These are phyloP conservation scores for Chaetomium cochliodes DNA, from an alignment of 495 filamentous ascomycete species.

Conservation along the genomic window DNA sequence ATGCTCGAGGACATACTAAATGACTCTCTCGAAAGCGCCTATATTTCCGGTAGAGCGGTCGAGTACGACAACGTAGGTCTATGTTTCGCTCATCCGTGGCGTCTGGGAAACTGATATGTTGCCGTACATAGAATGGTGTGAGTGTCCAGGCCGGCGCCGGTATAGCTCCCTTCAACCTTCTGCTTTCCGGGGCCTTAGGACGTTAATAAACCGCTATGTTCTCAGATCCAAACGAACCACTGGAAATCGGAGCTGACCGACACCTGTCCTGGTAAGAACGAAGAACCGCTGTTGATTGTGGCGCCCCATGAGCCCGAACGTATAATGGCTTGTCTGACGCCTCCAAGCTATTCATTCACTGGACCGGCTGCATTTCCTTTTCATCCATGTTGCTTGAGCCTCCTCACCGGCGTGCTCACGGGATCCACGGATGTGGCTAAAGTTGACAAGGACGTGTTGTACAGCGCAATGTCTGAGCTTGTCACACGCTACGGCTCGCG, in stretches of 20 bases:
- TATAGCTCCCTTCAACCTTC: neutral
- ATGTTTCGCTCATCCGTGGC: neutral
- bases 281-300: neutral
- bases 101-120: neutral
- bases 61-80: neutral
- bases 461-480: neutral
- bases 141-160: neutral
- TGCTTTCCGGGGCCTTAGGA: too few relatives aligned
- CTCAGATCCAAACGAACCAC: slow-evolving; percentile 1
- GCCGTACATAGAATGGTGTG: neutral
- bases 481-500: neutral
- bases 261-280: neutral
- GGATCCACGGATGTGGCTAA: neutral
- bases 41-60: neutral
- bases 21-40: neutral
- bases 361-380: neutral
- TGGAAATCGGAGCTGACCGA: too few relatives aligned
- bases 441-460: neutral
- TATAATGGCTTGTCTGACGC: neutral
- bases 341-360: neutral
- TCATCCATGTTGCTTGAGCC: neutral
- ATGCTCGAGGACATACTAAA: neutral
- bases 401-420: neutral
- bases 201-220: neutral
- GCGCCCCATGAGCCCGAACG: neutral